A percentile compares a stretch with the other conserved stretches of the same genome.
phyloP scores from a whole-genome alignment of 192 early-diverging fungal genomes.

The Coemansia pectinata region DNA sequence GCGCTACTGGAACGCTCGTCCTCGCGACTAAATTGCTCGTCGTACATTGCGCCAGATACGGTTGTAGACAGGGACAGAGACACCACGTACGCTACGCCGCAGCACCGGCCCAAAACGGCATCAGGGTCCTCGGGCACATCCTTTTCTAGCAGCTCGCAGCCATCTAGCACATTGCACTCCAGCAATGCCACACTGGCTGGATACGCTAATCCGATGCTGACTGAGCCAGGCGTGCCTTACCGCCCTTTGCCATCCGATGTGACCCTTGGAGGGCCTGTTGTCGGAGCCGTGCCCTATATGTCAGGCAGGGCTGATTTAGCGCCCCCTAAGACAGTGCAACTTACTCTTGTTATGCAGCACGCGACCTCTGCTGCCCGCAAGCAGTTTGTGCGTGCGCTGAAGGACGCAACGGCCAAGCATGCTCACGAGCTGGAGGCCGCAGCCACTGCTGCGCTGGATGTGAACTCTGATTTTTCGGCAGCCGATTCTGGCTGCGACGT shows the following conservation, averaged over 20 bases:
- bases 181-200: conserved; percentile 14
- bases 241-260: background rate
- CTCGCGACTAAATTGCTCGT: conserved; percentile 23
- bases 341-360: conserved; percentile 56
- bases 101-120: conserved; percentile 47
- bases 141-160: conserved; percentile 2
- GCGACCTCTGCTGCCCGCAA: conserved; percentile 33
- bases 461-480: conserved; percentile 8
- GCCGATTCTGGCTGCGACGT: conserved; percentile 38
- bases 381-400: conserved; percentile 53
- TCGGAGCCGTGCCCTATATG: background rate
- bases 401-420: conserved; percentile 29
- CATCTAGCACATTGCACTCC: conserved; percentile 5
- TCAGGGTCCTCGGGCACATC: conserved; percentile 17
- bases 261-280: background rate
- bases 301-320: conserved; percentile 13
- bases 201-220: background rate
- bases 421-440: conserved; percentile 5
- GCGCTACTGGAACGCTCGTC: conserved; percentile 30
- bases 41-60: conserved; percentile 2
- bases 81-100: background rate
- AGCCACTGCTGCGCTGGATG: conserved; percentile 2
- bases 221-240: conserved; percentile 1
- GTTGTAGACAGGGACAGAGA: conserved; percentile 22
- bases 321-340: conserved; percentile 22